Evolutionary conservation across 495 filamentous ascomycete genomes (phyloP).

Genomic region (Penicillium antarcticum): DNA sequence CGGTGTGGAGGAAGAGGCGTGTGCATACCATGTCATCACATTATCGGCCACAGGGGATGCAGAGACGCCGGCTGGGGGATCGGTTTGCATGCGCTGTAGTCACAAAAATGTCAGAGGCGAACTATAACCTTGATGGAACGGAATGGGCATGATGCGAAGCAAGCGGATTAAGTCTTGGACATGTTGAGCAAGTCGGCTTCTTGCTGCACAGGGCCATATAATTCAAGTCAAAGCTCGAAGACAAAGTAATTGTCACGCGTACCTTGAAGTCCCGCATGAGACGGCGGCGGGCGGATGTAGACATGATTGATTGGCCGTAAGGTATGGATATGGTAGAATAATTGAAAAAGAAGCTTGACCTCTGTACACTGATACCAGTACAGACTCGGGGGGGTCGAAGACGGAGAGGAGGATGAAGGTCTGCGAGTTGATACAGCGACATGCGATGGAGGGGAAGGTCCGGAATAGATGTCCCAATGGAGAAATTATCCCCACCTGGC

Average conservation of each 20-base stretch:
- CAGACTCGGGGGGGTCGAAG: neutral
- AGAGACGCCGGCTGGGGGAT: slow-evolving; percentile 94
- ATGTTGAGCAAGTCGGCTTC: too few species aligned
- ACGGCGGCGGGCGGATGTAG: slow-evolving; percentile 87
- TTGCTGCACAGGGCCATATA: too few species aligned
- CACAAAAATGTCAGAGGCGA: slow-evolving; percentile 15
- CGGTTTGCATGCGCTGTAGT: slow-evolving; percentile 93
- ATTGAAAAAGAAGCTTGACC: neutral
- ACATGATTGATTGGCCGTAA: slow-evolving; percentile 55
- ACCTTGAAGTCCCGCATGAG: slow-evolving; percentile 99
- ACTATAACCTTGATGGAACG: neutral
- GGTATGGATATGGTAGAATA: neutral
- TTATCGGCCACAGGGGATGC: slow-evolving; percentile 97
- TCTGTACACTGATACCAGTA: too few species aligned
- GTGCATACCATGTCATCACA: slow-evolving; percentile 93
- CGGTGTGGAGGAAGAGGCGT: too few species aligned
- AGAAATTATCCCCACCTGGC: slow-evolving; percentile 9
- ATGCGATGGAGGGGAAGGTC: slow-evolving; percentile 12
- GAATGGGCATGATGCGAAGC: neutral
- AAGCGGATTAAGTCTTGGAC: neutral
- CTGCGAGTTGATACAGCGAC: slow-evolving; percentile 8
- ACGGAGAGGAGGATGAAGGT: slow-evolving; percentile 3
- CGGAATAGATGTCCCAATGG: slow-evolving; percentile 21
- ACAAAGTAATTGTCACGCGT: slow-evolving; percentile 20
- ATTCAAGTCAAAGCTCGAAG: neutral